Conservation (phyloP, 805 yeast genomes). For the Wilhelminamyces savonicus region DNA sequence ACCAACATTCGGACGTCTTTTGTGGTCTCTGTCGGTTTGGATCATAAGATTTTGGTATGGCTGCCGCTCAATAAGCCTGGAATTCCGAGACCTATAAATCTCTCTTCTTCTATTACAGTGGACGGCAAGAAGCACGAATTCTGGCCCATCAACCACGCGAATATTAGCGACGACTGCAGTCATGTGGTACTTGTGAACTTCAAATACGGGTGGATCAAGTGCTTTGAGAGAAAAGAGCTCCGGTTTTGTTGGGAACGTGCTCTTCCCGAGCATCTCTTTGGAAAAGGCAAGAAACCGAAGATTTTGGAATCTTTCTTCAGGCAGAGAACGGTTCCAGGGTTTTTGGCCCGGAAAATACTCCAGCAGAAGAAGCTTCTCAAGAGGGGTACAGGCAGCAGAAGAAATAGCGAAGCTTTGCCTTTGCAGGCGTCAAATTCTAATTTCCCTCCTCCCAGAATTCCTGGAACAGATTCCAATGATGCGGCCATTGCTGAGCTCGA, state of each 20-base stretch:
- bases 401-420: conserved; percentile 25
- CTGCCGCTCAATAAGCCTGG: conserved; percentile 44
- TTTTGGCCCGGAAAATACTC: conserved; percentile 28
- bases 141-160: conserved; percentile 59
- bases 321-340: conserved; percentile 45
- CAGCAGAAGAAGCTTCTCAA: conserved; percentile 9
- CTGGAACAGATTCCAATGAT: not conserved
- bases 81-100: conserved; percentile 14
- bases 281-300: conserved; percentile 14
- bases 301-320: conserved; percentile 60
- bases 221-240: conserved; percentile 53
- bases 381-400: conserved; percentile 15
- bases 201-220: conserved; percentile 44
- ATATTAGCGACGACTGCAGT: conserved; percentile 54
- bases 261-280: conserved; percentile 26
- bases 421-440: conserved; percentile 24
- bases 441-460: conserved; percentile 20
- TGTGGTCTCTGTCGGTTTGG: conserved; percentile 66
- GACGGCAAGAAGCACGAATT: conserved; percentile 30
- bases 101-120: conserved; percentile 37
- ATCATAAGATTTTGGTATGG: conserved; percentile 69
- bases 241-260: conserved; percentile 52
- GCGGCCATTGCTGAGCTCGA: conserved; percentile 5
- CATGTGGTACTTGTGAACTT: conserved; percentile 50
- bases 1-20: conserved; percentile 57